These are phyloP conservation scores for Verticillium tricorpus DNA, from an alignment of 2,329 filamentous ascomycete genomes.

Conservation along the genomic window DNA sequence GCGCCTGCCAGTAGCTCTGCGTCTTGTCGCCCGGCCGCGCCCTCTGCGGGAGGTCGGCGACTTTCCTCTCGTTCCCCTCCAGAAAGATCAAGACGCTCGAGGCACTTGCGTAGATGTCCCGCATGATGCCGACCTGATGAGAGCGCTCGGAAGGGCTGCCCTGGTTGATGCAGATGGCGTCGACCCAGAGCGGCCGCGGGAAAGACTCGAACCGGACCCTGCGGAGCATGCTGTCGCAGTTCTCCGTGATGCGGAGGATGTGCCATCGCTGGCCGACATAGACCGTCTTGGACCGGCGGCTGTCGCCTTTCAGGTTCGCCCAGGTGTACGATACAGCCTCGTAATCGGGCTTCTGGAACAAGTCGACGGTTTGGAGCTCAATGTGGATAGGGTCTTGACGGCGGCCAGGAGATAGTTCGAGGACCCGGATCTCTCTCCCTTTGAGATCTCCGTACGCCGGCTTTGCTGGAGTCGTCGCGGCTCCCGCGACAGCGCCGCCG, in stretches of 20 bases:
- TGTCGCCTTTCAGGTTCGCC: constrained; percentile 2
- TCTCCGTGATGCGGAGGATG: not conserved
- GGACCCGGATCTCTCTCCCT: not conserved
- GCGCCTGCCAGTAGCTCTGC: too few relatives aligned
- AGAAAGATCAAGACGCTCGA: constrained; percentile 5
- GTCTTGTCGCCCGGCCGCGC: not conserved
- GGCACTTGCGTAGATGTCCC: constrained; percentile 12
- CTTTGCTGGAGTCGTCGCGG: not conserved
- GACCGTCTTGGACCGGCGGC: not conserved
- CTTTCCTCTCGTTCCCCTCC: not conserved
- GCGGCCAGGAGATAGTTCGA: not conserved
- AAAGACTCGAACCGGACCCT: not conserved
- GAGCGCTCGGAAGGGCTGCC: constrained; percentile 8
- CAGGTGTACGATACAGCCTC: constrained; percentile 10
- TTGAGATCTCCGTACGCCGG: not conserved
- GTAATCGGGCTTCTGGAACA: not conserved
- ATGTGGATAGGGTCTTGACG: not conserved
- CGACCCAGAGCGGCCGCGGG: constrained; percentile 11
- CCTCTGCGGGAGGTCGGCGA: not conserved
- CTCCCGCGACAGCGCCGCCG: not conserved
- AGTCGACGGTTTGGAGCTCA: not conserved
- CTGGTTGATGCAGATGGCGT: constrained; percentile 17
- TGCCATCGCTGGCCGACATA: not conserved
- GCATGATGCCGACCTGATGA: constrained; percentile 15
- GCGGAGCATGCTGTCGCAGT: constrained; percentile 5